These are phyloP conservation scores for Pichia ethanolica DNA, from an alignment of 805 yeast species.

Conservation along the genomic window DNA sequence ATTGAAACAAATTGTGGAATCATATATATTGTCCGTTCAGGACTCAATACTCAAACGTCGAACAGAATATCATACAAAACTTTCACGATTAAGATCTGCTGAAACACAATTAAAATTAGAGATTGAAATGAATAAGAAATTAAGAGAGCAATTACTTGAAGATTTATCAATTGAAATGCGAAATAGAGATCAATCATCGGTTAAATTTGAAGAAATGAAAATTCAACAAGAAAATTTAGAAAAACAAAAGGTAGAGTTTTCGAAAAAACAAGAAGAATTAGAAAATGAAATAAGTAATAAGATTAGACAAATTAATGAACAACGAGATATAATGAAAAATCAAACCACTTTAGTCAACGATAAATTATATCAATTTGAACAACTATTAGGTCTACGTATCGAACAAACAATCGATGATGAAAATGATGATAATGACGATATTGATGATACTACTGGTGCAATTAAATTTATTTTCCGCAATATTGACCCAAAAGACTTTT, in stretches of 20 bases:
- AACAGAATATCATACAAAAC: conserved; percentile 16
- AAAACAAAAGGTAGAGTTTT: conserved; percentile 21
- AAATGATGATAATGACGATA: conserved; percentile 13
- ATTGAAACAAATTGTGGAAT: conserved; percentile 14
- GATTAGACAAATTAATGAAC: conserved; percentile 19
- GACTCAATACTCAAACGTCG: conserved; percentile 14
- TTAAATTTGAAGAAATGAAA: conserved; percentile 33
- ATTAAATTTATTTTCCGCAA: conserved; percentile 38
- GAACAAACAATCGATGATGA: conserved; percentile 22
- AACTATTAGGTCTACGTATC: conserved; percentile 39
- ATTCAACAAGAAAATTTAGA: conserved; percentile 29
- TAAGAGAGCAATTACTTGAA: conserved; percentile 17
- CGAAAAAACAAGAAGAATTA: conserved; percentile 24
- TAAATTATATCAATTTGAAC: conserved; percentile 38
- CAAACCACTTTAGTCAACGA: conserved; percentile 35
- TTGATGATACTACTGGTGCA: conserved; percentile 24
- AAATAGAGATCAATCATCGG: conserved; percentile 28
- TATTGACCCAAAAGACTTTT: conserved; percentile 38
- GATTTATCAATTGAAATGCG: conserved; percentile 16
- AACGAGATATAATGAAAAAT: conserved; percentile 26
- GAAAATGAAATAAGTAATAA: conserved; percentile 19
- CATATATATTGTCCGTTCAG: conserved; percentile 15
- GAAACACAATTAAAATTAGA: conserved; percentile 16
- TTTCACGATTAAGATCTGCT: conserved; percentile 16
- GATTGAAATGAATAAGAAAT: conserved; percentile 14